Evolutionary conservation across 2,329 filamentous ascomycete genomes (phyloP), one percentile per base, ranked within the genome.

Genomic region (Monilinia polystroma): DNA sequence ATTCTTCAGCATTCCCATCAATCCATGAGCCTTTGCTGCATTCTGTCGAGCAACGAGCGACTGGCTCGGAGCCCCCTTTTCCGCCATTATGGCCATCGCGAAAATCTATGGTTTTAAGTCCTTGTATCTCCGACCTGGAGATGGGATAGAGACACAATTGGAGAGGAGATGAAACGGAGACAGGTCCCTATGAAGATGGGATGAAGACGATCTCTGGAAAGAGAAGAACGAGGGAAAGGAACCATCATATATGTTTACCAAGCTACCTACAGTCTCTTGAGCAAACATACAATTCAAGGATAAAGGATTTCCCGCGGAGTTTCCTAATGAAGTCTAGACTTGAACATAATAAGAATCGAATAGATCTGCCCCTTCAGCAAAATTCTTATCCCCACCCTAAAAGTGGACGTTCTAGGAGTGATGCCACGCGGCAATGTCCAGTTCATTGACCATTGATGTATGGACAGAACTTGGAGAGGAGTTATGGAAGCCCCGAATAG

Each of bases 1-100:
- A 69, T 79, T 79, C 69, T 77, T 76, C 14, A 79, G 68, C 75
- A 79, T 79, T 66, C 78, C 78, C 57, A 73, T 65, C 51, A 79
- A 64, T 63, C 78, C 78, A 68, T 79, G 76, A 45, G 75, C 71
- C 63, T 79, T 79, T 49, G 74, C 73, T 58, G 78, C 78, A 68
- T 78, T 78, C 69, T 72, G 63, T 58, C 78, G 77, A 63, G 75
- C 78, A 66, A 79, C 78, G 35, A 78, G 74, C 23, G 78, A 79
- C 70, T 78, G 77, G 70, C 62, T 56, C 20, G 62, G 52, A n/a
- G 49, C 51, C 26, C 20, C 38, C 7, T 53, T 55, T 23, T 43
- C 51, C 10, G 35, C 51, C 62, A 56, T 64, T 26, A 64, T 43
- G 14, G 62, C 62, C 62, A 64, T 64, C 18, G 41, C 7, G 32